Conservation (phyloP, 306 rosid genomes). For the Cotoneaster glaucophyllus region DNA sequence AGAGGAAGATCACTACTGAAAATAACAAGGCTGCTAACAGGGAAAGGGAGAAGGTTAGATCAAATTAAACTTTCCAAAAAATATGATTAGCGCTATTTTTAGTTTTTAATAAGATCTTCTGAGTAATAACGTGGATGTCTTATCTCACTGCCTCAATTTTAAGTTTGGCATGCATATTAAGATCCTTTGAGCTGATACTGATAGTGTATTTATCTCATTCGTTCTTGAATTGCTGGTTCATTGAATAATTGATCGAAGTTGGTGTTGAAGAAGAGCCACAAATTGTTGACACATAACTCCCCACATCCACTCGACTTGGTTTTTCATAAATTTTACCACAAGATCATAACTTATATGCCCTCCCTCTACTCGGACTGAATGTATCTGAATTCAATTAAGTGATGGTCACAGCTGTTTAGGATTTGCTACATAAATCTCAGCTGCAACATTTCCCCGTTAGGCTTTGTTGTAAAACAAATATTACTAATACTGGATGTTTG, state of each 20-base stretch:
- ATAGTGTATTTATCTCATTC: not conserved
- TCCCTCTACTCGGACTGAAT: not conserved
- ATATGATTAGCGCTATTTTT: not conserved
- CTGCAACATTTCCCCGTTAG: not conserved
- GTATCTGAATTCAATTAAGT: not conserved
- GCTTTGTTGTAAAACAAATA: not conserved
- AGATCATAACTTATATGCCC: not conserved
- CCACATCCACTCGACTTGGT: not conserved
- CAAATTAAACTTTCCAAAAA: not conserved
- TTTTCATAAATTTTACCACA: not conserved
- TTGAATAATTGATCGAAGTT: not conserved
- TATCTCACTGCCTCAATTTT: not conserved
- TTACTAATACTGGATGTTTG: not conserved
- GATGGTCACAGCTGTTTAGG: not conserved
- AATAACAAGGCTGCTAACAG: conserved; percentile 29
- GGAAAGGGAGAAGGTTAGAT: conserved; percentile 42
- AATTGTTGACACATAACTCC: not conserved
- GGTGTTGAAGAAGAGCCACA: not conserved
- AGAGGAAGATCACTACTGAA: conserved; percentile 25
- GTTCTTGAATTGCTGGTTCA: not conserved
- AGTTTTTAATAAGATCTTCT: not conserved
- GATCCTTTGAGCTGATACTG: not conserved
- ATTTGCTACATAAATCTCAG: not conserved
- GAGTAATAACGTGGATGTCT: not conserved
- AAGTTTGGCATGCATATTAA: not conserved